phyloP scores from a whole-genome alignment of 2,329 filamentous ascomycete genomes.

The Albophoma yamanashiensis region DNA sequence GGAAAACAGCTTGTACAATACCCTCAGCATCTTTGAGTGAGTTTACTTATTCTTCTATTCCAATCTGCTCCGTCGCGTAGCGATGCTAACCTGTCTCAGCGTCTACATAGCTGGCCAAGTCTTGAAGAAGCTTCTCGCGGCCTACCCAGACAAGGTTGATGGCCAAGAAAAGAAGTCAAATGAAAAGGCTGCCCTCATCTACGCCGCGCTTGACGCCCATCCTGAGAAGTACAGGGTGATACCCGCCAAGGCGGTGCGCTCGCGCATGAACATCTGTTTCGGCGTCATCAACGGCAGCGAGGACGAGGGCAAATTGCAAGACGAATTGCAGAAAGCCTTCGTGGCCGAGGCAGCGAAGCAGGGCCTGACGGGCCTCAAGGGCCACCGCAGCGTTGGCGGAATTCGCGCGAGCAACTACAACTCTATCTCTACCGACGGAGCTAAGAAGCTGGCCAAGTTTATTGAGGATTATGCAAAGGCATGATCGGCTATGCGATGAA shows the following conservation, averaged over 20 bases:
- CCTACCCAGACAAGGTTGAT: slow-evolving; percentile 56
- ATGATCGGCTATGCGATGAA: slow-evolving; percentile 4
- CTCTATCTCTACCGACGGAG: slow-evolving; percentile 58
- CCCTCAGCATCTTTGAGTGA: slow-evolving; percentile 79
- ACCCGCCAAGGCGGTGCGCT: slow-evolving; percentile 63
- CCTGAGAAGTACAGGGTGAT: slow-evolving; percentile 67
- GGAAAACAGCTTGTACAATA: slow-evolving; percentile 95
- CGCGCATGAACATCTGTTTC: slow-evolving; percentile 95
- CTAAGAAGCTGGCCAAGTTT: slow-evolving; percentile 56
- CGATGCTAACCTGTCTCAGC: slow-evolving; percentile 26
- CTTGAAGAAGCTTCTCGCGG: slow-evolving; percentile 60
- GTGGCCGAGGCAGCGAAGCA: slow-evolving; percentile 57
- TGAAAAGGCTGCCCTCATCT: slow-evolving; percentile 68
- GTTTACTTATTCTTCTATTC: slow-evolving; percentile 14
- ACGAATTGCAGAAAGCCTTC: slow-evolving; percentile 70
- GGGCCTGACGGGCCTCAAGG: slow-evolving; percentile 72
- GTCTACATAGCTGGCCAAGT: slow-evolving; percentile 88
- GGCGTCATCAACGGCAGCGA: slow-evolving; percentile 51
- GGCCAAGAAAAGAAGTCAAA: slow-evolving; percentile 67
- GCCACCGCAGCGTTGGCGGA: slow-evolving; percentile 77
- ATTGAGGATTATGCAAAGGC: slow-evolving; percentile 41
- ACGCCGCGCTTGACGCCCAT: slow-evolving; percentile 63
- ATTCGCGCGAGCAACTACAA: slow-evolving; percentile 89
- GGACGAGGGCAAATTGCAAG: slow-evolving; percentile 21
- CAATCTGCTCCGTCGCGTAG: background rate